phyloP scores from a whole-genome alignment of 2,329 filamentous ascomycete genomes.

The Taxawa tesnikishii region DNA sequence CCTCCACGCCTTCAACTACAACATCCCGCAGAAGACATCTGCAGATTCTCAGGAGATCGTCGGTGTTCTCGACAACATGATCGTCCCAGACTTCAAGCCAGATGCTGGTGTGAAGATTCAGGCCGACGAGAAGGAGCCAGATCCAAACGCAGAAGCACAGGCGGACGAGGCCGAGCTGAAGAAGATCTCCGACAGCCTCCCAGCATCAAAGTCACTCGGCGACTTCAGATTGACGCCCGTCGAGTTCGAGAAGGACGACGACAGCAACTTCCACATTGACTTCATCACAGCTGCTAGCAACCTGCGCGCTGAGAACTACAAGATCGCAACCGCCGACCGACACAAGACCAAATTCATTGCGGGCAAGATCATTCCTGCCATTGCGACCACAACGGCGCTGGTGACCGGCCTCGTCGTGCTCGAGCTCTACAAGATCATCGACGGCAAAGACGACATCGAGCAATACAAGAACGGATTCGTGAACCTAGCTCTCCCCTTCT shows the following conservation, averaged over 20 bases:
- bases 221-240: slow-evolving; percentile 85
- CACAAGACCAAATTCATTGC: slow-evolving; percentile 99
- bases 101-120: slow-evolving; percentile 92
- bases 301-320: slow-evolving; percentile 93
- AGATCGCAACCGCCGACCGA: slow-evolving; percentile 80
- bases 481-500: slow-evolving; percentile 92
- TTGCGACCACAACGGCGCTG: slow-evolving; percentile 90
- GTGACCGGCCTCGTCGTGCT: slow-evolving; percentile 88
- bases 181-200: slow-evolving; percentile 59
- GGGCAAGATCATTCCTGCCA: slow-evolving; percentile 97
- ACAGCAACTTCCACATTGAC: slow-evolving; percentile 95
- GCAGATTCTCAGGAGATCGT: slow-evolving; percentile 57
- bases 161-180: slow-evolving; percentile 69
- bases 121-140: slow-evolving; percentile 86
- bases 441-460: slow-evolving; percentile 92
- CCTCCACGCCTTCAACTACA: slow-evolving; percentile 95
- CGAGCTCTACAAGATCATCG: slow-evolving; percentile 92
- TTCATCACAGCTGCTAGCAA: slow-evolving; percentile 98
- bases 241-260: slow-evolving; percentile 98
- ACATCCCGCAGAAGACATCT: slow-evolving; percentile 72
- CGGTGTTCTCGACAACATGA: slow-evolving; percentile 79
- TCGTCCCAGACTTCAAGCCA: slow-evolving; percentile 88
- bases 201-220: slow-evolving; percentile 65
- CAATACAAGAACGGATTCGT: slow-evolving; percentile 99
- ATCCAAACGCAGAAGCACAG: slow-evolving; percentile 54